Percentiles rank a stretch among this genome's conserved stretches.
These are phyloP conservation scores for Trametes pubescens DNA, from an alignment of 1,284 basidiomycete genomes.

Conservation along the genomic window DNA sequence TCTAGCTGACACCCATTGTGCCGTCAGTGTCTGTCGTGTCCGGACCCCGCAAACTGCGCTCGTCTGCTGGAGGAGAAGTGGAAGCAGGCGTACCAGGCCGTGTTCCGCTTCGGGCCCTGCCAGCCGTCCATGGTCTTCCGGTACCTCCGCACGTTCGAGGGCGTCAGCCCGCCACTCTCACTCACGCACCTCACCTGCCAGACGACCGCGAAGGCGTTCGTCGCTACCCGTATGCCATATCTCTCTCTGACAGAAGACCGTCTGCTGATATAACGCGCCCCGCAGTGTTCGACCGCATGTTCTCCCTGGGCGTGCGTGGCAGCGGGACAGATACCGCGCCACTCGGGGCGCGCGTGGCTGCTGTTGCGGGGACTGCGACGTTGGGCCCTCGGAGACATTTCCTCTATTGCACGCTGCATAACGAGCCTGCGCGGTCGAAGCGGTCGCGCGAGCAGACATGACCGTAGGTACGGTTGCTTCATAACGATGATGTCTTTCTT, in stretches of 20 bases:
- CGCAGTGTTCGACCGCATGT: conserved; percentile 92
- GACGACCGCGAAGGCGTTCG: conserved; percentile 85
- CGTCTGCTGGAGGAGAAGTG: conserved; percentile 94
- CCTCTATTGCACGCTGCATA: conserved; percentile 76
- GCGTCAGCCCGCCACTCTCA: conserved; percentile 80
- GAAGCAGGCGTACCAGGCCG: conserved; percentile 86
- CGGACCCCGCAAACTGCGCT: conserved; percentile 82
- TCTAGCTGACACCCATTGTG: neutral
- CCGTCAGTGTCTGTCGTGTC: conserved; percentile 80
- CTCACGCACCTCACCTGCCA: conserved; percentile 89
- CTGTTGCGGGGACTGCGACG: conserved; percentile 64
- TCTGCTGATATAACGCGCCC: neutral
- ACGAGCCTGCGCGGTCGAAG: conserved; percentile 40
- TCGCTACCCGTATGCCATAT: conserved; percentile 73
- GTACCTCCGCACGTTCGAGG: conserved; percentile 83
- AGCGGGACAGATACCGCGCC: conserved; percentile 71
- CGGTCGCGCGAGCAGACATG: conserved; percentile 39
- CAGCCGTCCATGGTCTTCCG: conserved; percentile 93
- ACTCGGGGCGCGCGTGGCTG: conserved; percentile 66
- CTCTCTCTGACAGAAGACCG: neutral
- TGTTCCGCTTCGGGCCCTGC: conserved; percentile 88
- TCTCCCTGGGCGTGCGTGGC: conserved; percentile 80
- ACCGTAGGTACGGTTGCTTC: neutral
- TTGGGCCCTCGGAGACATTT: conserved; percentile 79
- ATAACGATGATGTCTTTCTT: neutral